A percentile compares a stretch with the other conserved stretches of the same genome.
phyloP scores from a whole-genome alignment of 2,329 filamentous ascomycete genomes.

The Cytospora chrysosperma region DNA sequence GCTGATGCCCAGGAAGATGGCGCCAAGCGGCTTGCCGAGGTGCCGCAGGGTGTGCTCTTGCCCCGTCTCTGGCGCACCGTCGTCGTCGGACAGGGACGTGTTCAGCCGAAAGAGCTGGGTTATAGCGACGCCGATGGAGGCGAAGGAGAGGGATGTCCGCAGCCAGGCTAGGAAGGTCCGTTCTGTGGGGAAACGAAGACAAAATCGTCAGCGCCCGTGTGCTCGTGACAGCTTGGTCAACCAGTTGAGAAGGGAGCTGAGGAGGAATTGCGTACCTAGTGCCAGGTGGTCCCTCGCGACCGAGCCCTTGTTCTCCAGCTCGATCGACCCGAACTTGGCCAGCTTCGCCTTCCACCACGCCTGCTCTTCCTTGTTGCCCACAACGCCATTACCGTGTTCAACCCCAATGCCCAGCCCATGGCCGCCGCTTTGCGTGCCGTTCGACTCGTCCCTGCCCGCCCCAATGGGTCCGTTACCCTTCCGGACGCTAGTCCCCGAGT shows the following conservation, averaged over 20 bases:
- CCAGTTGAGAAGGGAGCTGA: background rate
- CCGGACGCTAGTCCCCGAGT: background rate
- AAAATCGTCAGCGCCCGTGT: constrained; percentile 3
- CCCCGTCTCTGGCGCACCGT: constrained; percentile 32
- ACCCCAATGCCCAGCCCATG: constrained; percentile 25
- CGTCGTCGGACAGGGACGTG: constrained; percentile 53
- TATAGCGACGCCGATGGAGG: constrained; percentile 78
- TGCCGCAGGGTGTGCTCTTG: constrained; percentile 52
- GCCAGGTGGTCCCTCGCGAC: constrained; percentile 81
- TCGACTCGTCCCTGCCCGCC: constrained; percentile 1
- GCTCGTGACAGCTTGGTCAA: background rate
- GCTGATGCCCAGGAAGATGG: constrained; percentile 73
- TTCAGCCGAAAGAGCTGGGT: constrained; percentile 85
- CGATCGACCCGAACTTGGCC: constrained; percentile 58
- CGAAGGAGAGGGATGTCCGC: constrained; percentile 77
- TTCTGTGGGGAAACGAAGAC: constrained; percentile 50
- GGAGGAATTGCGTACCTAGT: constrained; percentile 54
- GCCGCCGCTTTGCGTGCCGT: constrained; percentile 13
- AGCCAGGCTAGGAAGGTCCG: constrained; percentile 85
- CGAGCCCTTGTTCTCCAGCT: constrained; percentile 83
- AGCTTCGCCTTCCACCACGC: constrained; percentile 53
- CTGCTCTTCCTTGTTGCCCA: constrained; percentile 29
- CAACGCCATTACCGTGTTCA: constrained; percentile 22
- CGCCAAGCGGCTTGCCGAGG: constrained; percentile 71
- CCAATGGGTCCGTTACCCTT: constrained; percentile 5